A percentile compares a stretch with the other conserved stretches of the same genome.
Conservation (phyloP, 176 grass and related monocot genomes). For the Lolium perenne region DNA sequence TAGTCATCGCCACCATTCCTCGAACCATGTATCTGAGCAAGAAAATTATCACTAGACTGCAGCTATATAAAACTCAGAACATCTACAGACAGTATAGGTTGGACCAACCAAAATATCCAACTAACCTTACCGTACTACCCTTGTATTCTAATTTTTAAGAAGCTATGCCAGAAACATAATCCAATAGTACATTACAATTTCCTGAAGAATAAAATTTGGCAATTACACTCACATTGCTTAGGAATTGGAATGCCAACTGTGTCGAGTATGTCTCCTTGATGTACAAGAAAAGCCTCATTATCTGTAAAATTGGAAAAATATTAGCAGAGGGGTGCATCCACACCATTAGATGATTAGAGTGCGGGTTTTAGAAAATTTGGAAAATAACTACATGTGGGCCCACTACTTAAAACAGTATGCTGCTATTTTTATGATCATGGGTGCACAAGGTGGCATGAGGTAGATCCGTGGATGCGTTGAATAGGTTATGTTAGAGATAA, state of each 20-base stretch:
- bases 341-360: background rate
- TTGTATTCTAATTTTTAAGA: slow-evolving; percentile 30
- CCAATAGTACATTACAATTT: slow-evolving; percentile 18
- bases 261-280: slow-evolving; percentile 84
- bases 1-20: slow-evolving; percentile 60
- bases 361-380: slow-evolving; percentile 1
- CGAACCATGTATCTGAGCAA: slow-evolving; percentile 73
- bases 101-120: slow-evolving; percentile 27
- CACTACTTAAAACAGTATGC: background rate
- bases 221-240: slow-evolving; percentile 80
- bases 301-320: slow-evolving; percentile 61
- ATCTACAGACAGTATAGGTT: slow-evolving; percentile 33
- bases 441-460: background rate
- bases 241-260: slow-evolving; percentile 88
- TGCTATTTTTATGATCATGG: background rate
- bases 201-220: slow-evolving; percentile 36
- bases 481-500: background rate
- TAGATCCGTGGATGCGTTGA: background rate
- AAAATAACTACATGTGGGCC: slow-evolving; percentile 19
- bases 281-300: slow-evolving; percentile 89
- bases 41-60: slow-evolving; percentile 35
- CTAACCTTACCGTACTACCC: background rate
- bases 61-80: slow-evolving; percentile 42
- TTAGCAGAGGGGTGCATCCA: slow-evolving; percentile 33
- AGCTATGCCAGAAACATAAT: slow-evolving; percentile 7